Evolutionary conservation across 768 basidiomycete species (phyloP).

Genomic region (Trametes gibbosa): DNA sequence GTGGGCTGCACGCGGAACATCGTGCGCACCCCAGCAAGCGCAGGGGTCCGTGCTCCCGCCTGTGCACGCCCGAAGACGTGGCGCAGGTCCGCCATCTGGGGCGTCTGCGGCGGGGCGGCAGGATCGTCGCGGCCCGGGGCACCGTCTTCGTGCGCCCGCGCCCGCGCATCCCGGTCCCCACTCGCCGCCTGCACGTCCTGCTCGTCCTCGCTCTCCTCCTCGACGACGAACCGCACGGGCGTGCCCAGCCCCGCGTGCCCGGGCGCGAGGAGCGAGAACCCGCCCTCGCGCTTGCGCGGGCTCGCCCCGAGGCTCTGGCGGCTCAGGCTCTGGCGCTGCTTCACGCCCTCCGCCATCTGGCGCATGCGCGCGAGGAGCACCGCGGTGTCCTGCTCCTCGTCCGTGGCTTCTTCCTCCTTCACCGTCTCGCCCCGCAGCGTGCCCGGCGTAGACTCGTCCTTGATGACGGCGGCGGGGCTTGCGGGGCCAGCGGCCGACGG

Average conservation of each 20-base stretch:
- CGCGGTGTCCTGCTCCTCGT: conserved; percentile 33
- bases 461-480: not conserved
- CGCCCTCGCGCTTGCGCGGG: conserved; percentile 23
- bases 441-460: not conserved
- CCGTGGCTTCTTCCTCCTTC: conserved; percentile 20
- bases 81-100: conserved; percentile 31
- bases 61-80: conserved; percentile 29
- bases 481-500: not conserved
- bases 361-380: conserved; percentile 37
- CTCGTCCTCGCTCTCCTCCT: conserved; percentile 19
- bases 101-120: conserved; percentile 23
- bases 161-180: no score
- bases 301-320: conserved; percentile 17
- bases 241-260: conserved; percentile 35
- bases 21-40: conserved; percentile 31
- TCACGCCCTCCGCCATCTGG: conserved; percentile 36
- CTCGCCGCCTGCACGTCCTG: no score
- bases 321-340: conserved; percentile 32
- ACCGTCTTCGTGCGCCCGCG: conserved; percentile 19
- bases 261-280: conserved; percentile 22
- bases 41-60: conserved; percentile 21
- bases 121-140: conserved; percentile 7
- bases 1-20: conserved; percentile 28
- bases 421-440: not conserved
- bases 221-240: conserved; percentile 6